phyloP scores from a whole-genome alignment of 192 early-diverging fungal genomes.

The Linnemannia elongata region DNA sequence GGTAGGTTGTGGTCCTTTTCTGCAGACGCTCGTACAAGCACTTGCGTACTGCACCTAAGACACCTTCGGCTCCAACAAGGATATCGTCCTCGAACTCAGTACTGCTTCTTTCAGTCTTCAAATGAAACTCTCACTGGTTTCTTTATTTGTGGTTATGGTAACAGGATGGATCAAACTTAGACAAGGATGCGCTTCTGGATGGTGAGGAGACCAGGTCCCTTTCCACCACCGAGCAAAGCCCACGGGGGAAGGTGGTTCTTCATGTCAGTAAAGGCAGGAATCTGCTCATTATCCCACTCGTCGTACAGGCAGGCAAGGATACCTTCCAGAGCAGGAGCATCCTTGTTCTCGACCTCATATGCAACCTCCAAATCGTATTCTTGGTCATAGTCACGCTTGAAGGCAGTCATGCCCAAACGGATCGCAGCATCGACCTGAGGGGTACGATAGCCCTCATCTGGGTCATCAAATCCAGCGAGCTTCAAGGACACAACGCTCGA shows the following conservation, averaged over 20 bases:
- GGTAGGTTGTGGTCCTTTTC: slow-evolving; percentile 5
- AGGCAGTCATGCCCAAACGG: slow-evolving; percentile 16
- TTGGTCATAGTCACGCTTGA: slow-evolving; percentile 40
- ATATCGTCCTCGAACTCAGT: slow-evolving; percentile 7
- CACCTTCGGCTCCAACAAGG: slow-evolving; percentile 32
- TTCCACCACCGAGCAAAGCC: slow-evolving; percentile 54
- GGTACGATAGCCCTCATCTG: slow-evolving; percentile 26
- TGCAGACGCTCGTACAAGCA: slow-evolving; percentile 1
- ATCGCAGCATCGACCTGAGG: neutral
- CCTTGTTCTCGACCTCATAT: slow-evolving; percentile 33
- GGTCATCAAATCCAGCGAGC: slow-evolving; percentile 39
- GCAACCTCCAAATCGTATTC: slow-evolving; percentile 23
- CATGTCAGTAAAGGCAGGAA: slow-evolving; percentile 62
- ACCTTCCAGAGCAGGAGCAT: slow-evolving; percentile 36
- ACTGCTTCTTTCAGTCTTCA: too few relatives aligned
- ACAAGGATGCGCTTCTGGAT: slow-evolving; percentile 40
- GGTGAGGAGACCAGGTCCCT: slow-evolving; percentile 45
- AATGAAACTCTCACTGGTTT: neutral
- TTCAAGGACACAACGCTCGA: slow-evolving; percentile 25
- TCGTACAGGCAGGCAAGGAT: slow-evolving; percentile 62
- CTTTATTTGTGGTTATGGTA: neutral
- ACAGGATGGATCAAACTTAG: neutral
- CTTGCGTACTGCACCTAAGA: slow-evolving; percentile 17
- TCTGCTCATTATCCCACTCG: slow-evolving; percentile 62
- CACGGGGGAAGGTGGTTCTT: slow-evolving; percentile 52